Percentiles rank a stretch among this genome's conserved stretches.
Evolutionary conservation across 2,329 filamentous ascomycete genomes (phyloP).

Genomic region (Pleomassaria siparia): DNA sequence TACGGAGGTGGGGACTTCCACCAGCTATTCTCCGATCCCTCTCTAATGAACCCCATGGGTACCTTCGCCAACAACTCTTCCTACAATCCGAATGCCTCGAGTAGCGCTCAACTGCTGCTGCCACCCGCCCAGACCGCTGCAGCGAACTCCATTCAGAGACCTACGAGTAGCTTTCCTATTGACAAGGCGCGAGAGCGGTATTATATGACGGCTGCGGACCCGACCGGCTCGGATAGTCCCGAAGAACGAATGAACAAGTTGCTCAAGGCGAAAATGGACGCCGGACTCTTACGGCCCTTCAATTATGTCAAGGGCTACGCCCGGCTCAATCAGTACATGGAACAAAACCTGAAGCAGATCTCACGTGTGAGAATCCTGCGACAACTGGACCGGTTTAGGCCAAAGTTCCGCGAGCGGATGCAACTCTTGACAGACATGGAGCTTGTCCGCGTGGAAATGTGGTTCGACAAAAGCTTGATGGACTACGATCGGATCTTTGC

Average conservation of each 20-base stretch:
- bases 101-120: constrained; percentile 46
- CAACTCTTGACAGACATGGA: constrained; percentile 91
- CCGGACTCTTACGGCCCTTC: constrained; percentile 91
- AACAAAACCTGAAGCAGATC: constrained; percentile 76
- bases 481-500: constrained; percentile 98
- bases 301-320: constrained; percentile 98
- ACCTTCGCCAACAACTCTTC: constrained; percentile 37
- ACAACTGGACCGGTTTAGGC: constrained; percentile 88
- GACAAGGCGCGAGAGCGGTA: constrained; percentile 81
- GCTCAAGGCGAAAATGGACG: constrained; percentile 92
- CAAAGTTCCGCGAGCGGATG: constrained; percentile 94
- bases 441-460: constrained; percentile 95
- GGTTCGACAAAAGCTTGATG: constrained; percentile 96
- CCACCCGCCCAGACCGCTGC: constrained; percentile 47
- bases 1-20: constrained; percentile 47
- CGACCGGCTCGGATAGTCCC: constrained; percentile 80
- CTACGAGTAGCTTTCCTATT: constrained; percentile 62
- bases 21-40: constrained; percentile 62
- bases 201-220: constrained; percentile 95
- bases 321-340: constrained; percentile 86
- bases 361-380: constrained; percentile 90
- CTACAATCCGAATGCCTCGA: constrained; percentile 48
- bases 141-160: constrained; percentile 61
- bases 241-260: constrained; percentile 96
- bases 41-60: constrained; percentile 50